Evolutionary conservation across 352 stramenopile genomes (phyloP), one percentile per base, ranked within the genome.

Genomic region (Pythium insidiosum): DNA sequence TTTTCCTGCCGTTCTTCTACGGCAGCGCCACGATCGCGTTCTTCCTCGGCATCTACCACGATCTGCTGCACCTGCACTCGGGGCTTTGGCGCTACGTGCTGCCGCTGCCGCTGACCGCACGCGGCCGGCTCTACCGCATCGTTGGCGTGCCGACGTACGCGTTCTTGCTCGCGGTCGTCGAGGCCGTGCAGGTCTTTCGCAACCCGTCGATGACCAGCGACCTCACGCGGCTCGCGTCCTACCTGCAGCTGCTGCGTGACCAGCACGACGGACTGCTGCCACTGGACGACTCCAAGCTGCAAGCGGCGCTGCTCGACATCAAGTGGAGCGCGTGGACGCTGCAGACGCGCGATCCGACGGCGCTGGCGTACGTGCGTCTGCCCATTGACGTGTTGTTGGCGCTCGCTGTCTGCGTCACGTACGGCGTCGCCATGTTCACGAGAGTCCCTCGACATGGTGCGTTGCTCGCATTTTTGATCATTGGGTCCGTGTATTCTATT

Each of bases 381-480:
- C 38, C 48, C 10, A 21, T 70, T 15, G 75, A 87, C 21, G 16
- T 90, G 1, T 20, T 73, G 2, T 18, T 86, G 5, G 73, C 71
- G 0, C 38, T 78, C 15, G 34, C 38, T 6, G 67, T 86, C 6
- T 86, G 73, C 39, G 43, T 47, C 6, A 61, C 71, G 19, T 89
- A 87, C 43, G 54, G 59, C 24, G 58, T 92, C 37, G 66, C 66
- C 9, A 58, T 73, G 6, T 87, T 88, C 47, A 88, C 75, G 42
- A 62, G 74, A 6, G 74, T 82, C 31, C 74, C 79, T 36, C 69
- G 79, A 15, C 66, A 84, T 28, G 79, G 79, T 91, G 71, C n/a
- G n/a, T n/a, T n/a, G n/a, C n/a, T n/a, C 37, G 42, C 22, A n/a
- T 12, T 19, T 13, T 15, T 50, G 6, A 11, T 40, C 35, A 10